phyloP scores from a whole-genome alignment of 202 grass and related monocot species.

The Alloteropsis angusta region DNA sequence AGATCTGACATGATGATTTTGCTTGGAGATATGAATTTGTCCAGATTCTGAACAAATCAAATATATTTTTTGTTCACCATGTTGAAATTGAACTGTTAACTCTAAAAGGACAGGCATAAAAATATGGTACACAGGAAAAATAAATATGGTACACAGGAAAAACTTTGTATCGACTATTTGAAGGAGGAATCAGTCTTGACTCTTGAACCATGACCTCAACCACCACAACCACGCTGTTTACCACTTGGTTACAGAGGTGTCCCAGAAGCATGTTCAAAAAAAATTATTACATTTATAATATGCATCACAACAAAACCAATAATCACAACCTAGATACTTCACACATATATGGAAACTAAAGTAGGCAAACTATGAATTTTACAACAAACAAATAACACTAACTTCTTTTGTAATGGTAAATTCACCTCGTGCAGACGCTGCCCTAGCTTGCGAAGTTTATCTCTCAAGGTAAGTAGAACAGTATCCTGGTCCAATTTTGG shows the following conservation, averaged over 20 bases:
- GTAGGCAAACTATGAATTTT: not conserved
- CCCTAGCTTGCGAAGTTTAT: constrained; percentile 55
- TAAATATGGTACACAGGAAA: not conserved
- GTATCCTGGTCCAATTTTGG: constrained; percentile 40
- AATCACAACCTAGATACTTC: not conserved
- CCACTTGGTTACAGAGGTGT: not conserved
- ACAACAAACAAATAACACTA: not conserved
- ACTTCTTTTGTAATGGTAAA: constrained; percentile 1
- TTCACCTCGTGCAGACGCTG: constrained; percentile 61
- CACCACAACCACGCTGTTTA: not conserved
- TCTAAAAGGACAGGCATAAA: constrained; percentile 3
- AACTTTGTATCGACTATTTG: not conserved
- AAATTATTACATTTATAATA: not conserved
- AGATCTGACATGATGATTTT: not conserved
- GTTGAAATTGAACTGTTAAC: constrained; percentile 1
- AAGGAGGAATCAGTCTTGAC: not conserved
- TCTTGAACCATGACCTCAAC: not conserved
- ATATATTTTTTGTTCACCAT: not conserved
- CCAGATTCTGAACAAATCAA: not conserved
- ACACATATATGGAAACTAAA: not conserved
- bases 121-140: not conserved
- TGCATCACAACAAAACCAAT: constrained; percentile 9
- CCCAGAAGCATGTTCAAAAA: not conserved
- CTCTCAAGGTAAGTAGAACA: constrained; percentile 44
- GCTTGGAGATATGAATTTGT: not conserved